Evolutionary conservation across 257 asterid genomes (phyloP).

Genomic region (Sherardia arvensis): DNA sequence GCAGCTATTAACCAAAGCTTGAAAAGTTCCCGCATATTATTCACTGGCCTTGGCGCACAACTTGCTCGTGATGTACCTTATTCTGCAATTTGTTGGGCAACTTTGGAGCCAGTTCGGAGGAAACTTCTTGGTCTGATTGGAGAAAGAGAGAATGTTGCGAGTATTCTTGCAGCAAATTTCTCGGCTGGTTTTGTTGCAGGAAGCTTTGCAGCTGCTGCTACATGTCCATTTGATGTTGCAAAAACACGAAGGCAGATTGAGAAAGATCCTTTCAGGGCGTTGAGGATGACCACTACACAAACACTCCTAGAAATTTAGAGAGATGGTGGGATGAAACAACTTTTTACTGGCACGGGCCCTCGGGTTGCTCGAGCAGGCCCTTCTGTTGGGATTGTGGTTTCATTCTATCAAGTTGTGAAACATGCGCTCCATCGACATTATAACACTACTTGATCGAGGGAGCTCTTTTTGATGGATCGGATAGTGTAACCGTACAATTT

Average conservation of each 20-base stretch:
- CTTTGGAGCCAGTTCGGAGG: constrained; percentile 88
- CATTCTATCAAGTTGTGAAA: constrained; percentile 88
- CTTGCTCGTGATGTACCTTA: constrained; percentile 99
- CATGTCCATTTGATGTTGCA: constrained; percentile 98
- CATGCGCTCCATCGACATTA: constrained; percentile 43
- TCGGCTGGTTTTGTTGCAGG: constrained; percentile 95
- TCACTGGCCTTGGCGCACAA: constrained; percentile 99
- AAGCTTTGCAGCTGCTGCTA: constrained; percentile 94
- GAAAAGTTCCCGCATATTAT: constrained; percentile 67
- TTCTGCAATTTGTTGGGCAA: constrained; percentile 97
- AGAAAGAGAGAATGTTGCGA: constrained; percentile 51
- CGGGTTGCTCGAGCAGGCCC: constrained; percentile 99
- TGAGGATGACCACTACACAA: constrained; percentile 81
- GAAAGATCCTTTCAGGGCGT: constrained; percentile 72
- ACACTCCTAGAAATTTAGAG: constrained; percentile 87
- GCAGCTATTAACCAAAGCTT: constrained; percentile 37
- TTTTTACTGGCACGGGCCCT: constrained; percentile 93
- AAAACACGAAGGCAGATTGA: constrained; percentile 96
- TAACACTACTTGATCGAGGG: constrained; percentile 21
- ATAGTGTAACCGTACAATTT: constrained; percentile 2
- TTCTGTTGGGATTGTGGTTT: constrained; percentile 86
- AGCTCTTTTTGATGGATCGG: neutral
- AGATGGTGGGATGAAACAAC: constrained; percentile 80
- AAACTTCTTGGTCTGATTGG: constrained; percentile 54
- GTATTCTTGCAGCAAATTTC: constrained; percentile 72